Evolutionary conservation across 352 stramenopile species (phyloP).

Genomic region (Detonula confervacea): DNA sequence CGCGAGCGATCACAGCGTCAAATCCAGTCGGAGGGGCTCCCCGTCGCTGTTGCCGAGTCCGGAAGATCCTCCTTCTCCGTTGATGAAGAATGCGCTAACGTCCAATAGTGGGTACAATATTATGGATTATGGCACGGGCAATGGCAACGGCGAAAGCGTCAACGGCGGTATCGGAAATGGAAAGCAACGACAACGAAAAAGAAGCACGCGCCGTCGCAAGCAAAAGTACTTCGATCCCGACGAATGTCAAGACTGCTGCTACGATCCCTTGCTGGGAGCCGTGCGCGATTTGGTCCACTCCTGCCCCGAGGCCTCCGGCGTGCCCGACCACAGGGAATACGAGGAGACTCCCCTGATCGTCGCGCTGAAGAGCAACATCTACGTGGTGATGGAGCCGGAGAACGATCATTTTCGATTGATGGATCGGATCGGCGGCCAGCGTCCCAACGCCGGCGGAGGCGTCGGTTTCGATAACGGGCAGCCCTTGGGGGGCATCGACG

Average conservation of each 20-base stretch:
- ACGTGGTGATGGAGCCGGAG: constrained; percentile 57
- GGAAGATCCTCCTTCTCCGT: too few relatives aligned
- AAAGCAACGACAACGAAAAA: neutral
- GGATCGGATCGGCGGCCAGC: constrained; percentile 3
- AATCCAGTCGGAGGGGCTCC: neutral
- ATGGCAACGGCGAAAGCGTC: neutral
- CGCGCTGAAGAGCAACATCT: constrained; percentile 75
- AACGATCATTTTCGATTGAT: constrained; percentile 31
- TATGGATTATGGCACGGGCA: too few relatives aligned
- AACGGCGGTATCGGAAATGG: neutral
- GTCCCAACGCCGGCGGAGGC: neutral
- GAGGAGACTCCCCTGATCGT: constrained; percentile 81
- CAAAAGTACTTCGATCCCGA: constrained; percentile 40
- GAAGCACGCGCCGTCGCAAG: neutral
- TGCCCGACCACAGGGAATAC: constrained; percentile 75
- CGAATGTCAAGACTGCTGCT: constrained; percentile 41
- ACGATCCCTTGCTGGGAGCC: constrained; percentile 35
- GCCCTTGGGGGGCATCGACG: neutral
- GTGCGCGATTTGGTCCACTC: constrained; percentile 62
- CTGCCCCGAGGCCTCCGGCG: constrained; percentile 62
- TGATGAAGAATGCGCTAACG: too few relatives aligned
- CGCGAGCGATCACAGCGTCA: neutral
- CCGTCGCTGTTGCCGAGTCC: neutral
- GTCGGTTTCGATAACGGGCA: neutral
- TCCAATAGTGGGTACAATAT: too few relatives aligned